phyloP scores from a whole-genome alignment of 2,329 filamentous ascomycete species.

The Verticillium isaacii region DNA sequence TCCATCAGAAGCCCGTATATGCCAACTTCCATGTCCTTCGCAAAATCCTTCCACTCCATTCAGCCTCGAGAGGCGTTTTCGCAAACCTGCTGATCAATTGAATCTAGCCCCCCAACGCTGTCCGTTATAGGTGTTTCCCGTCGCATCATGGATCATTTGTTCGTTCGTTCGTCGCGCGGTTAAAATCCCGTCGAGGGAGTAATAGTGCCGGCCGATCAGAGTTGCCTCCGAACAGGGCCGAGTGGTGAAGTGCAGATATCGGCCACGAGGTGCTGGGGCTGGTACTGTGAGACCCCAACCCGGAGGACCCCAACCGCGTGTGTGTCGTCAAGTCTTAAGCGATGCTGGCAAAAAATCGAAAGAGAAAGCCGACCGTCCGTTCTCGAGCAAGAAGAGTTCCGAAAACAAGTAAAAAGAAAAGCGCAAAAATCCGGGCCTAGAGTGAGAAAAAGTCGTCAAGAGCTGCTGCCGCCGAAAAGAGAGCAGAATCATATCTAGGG shows the following conservation, averaged over 20 bases:
- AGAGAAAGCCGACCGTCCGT: conserved; percentile 2
- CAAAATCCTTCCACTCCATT: background rate
- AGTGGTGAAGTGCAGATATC: background rate
- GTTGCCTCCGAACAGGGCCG: conserved; percentile 8
- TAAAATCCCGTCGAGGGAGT: background rate
- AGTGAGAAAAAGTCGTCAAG: background rate
- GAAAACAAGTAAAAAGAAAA: conserved; percentile 11
- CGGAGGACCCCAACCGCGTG: conserved; percentile 1
- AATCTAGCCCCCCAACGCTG: background rate
- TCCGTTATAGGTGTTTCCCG: background rate
- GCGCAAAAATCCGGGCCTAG: conserved; percentile 1
- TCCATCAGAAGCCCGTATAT: background rate
- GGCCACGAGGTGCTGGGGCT: conserved; percentile 1
- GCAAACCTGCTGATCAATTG: background rate
- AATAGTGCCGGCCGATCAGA: conserved; percentile 7
- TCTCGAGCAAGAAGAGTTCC: conserved; percentile 5
- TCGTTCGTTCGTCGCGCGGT: background rate
- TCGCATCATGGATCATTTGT: background rate
- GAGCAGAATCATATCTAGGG: conserved; percentile 11
- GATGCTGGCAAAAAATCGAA: conserved; percentile 1
- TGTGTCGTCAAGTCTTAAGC: conserved; percentile 1
- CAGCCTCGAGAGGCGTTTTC: background rate
- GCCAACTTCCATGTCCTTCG: background rate
- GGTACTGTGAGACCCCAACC: conserved; percentile 13
- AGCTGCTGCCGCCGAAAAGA: background rate